phyloP scores from a whole-genome alignment of 306 rosid genomes.

The Begonia loranthoides region DNA sequence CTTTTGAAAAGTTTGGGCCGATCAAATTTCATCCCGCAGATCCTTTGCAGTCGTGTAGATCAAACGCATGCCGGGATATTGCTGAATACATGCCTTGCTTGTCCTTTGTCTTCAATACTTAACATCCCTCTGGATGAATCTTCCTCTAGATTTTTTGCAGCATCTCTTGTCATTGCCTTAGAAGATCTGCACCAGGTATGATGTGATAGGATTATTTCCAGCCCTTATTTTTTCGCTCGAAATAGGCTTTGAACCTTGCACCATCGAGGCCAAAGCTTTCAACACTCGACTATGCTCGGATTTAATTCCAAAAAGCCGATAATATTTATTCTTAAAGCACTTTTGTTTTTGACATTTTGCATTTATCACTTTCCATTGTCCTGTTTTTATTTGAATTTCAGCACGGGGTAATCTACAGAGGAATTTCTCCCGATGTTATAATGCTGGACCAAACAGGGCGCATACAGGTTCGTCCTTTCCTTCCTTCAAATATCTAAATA shows the following conservation, averaged over 20 bases:
- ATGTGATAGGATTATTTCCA: conserved; percentile 7
- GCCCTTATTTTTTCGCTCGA: not conserved
- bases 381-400: conserved; percentile 38
- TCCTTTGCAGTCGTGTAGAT: conserved; percentile 65
- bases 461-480: conserved; percentile 42
- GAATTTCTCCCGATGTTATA: conserved; percentile 77
- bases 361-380: not conserved
- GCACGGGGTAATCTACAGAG: conserved; percentile 89
- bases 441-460: conserved; percentile 73
- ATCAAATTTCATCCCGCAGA: conserved; percentile 59
- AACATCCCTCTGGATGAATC: conserved; percentile 65
- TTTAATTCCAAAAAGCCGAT: no score
- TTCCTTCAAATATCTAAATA: no score
- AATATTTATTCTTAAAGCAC: no score
- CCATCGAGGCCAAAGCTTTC: no score
- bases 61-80: conserved; percentile 58
- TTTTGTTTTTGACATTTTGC: conserved; percentile 8
- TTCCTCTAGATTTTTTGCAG: conserved; percentile 57
- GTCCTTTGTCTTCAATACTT: conserved; percentile 77
- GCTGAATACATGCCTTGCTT: conserved; percentile 60
- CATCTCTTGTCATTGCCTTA: conserved; percentile 58
- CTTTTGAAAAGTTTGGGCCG: conserved; percentile 50
- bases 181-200: conserved; percentile 82
- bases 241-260: no score
- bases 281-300: no score